Percentiles rank a stretch among this genome's conserved stretches.
phyloP scores from a whole-genome alignment of 139 green algal genomes.

The Zygnema circumcarinatum region DNA sequence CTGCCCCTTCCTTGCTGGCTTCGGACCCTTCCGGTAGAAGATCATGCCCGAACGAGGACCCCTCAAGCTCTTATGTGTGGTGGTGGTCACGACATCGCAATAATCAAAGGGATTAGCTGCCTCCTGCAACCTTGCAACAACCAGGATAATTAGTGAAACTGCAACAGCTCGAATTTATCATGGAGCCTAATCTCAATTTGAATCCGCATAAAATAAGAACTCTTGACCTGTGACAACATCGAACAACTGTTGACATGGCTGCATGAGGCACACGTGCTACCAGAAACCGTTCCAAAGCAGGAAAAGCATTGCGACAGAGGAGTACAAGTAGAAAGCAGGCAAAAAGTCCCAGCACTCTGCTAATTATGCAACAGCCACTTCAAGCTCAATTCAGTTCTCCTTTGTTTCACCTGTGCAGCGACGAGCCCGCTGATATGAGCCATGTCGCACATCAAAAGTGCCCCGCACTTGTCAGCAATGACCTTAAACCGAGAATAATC shows the following conservation, averaged over 20 bases:
- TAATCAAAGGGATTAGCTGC: slow-evolving; percentile 78
- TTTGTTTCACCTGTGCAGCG: slow-evolving; percentile 55
- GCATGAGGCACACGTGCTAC: no score
- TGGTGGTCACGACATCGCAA: slow-evolving; percentile 88
- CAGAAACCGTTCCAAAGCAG: no score
- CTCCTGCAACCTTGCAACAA: slow-evolving; percentile 34
- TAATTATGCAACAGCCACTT: no score
- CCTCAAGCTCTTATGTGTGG: slow-evolving; percentile 87
- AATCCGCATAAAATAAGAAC: no score
- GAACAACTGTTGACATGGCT: no score
- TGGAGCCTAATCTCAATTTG: no score
- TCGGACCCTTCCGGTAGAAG: slow-evolving; percentile 75
- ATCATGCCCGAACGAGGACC: slow-evolving; percentile 87
- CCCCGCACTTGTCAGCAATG: slow-evolving; percentile 80
- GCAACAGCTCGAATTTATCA: not conserved
- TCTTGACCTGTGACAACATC: no score
- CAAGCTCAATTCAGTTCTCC: no score
- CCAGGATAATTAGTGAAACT: not conserved
- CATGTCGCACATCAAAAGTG: slow-evolving; percentile 86
- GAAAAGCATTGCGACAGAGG: not conserved
- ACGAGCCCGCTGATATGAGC: slow-evolving; percentile 85
- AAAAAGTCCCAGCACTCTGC: no score
- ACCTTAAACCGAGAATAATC: slow-evolving; percentile 78
- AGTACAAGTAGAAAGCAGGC: no score
- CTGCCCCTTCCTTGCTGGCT: slow-evolving; percentile 28